phyloP scores from a whole-genome alignment of 2,329 filamentous ascomycete species.

The Onygenales sp. region DNA sequence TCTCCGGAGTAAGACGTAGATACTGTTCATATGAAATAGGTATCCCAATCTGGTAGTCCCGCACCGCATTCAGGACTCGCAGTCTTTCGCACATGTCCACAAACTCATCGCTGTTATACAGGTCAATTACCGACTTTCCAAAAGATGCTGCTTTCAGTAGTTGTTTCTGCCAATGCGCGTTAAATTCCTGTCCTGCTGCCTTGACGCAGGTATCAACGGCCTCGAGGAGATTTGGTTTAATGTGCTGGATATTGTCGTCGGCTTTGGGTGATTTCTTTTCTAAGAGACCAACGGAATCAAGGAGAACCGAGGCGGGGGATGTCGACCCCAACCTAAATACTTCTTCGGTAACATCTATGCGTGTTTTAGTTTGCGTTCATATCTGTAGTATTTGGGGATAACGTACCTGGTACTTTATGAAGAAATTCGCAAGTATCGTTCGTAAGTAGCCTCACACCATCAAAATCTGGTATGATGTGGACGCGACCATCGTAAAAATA shows the following conservation, averaged over 20 bases:
- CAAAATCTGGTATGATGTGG: conserved; percentile 76
- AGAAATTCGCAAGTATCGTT: conserved; percentile 95
- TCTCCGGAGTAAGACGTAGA: conserved; percentile 78
- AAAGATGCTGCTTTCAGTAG: conserved; percentile 94
- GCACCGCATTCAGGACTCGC: conserved; percentile 82
- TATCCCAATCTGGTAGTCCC: conserved; percentile 83
- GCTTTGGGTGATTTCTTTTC: conserved; percentile 93
- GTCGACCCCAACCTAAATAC: conserved; percentile 84
- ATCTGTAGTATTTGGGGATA: not conserved
- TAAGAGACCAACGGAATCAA: conserved; percentile 85
- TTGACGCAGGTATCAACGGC: conserved; percentile 91
- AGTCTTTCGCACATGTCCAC: conserved; percentile 96
- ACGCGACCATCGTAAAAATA: conserved; percentile 89
- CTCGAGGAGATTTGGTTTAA: conserved; percentile 75
- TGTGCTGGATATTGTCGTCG: conserved; percentile 94
- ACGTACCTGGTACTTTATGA: conserved; percentile 71
- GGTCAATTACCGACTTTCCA: conserved; percentile 91
- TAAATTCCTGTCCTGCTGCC: conserved; percentile 87
- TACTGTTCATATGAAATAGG: conserved; percentile 92
- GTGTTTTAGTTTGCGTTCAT: conserved; percentile 4
- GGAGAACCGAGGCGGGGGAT: conserved; percentile 79
- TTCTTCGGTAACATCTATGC: conserved; percentile 63
- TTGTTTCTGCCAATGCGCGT: conserved; percentile 85
- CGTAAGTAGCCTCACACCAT: conserved; percentile 82
- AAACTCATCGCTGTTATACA: conserved; percentile 97